phyloP scores from a whole-genome alignment of 306 rosid genomes.

The Delonix regia region DNA sequence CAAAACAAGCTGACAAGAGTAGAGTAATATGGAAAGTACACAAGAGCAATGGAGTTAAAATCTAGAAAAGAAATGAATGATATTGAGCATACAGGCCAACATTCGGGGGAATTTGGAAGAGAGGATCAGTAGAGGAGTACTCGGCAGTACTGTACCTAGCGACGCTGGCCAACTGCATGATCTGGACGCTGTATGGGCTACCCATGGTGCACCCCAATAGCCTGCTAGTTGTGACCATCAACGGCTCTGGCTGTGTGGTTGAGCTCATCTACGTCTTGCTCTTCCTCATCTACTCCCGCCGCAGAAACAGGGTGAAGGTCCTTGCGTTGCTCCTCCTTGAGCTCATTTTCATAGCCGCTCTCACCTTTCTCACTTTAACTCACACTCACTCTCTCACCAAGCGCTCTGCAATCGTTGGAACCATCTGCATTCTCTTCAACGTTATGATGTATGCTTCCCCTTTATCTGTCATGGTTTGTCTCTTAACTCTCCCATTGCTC shows the following conservation, averaged over 20 bases:
- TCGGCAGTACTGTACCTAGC: slow-evolving; percentile 75
- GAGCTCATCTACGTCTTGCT: slow-evolving; percentile 59
- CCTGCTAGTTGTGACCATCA: slow-evolving; percentile 62
- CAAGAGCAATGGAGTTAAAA: background rate
- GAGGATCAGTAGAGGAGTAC: slow-evolving; percentile 67
- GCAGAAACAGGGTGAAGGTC: slow-evolving; percentile 54
- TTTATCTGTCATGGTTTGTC: slow-evolving; percentile 58
- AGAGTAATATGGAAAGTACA: no score
- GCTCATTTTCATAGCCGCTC: slow-evolving; percentile 45
- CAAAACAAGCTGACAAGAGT: no score
- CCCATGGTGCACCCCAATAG: slow-evolving; percentile 74
- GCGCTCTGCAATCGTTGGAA: slow-evolving; percentile 70
- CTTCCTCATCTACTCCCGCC: slow-evolving; percentile 58
- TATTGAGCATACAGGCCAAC: slow-evolving; percentile 54
- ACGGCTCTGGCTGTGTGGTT: slow-evolving; percentile 54
- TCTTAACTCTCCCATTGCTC: background rate
- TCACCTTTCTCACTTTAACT: slow-evolving; percentile 46
- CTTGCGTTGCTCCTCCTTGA: slow-evolving; percentile 41
- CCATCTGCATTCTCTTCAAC: slow-evolving; percentile 60
- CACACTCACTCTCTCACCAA: slow-evolving; percentile 39
- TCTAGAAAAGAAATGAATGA: background rate
- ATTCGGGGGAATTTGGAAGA: slow-evolving; percentile 67
- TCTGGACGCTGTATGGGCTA: slow-evolving; percentile 72
- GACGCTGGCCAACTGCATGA: slow-evolving; percentile 67
- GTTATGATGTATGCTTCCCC: slow-evolving; percentile 86